phyloP scores from a whole-genome alignment of 371 early-diverging fungal species.

The Zychaea mexicana region DNA sequence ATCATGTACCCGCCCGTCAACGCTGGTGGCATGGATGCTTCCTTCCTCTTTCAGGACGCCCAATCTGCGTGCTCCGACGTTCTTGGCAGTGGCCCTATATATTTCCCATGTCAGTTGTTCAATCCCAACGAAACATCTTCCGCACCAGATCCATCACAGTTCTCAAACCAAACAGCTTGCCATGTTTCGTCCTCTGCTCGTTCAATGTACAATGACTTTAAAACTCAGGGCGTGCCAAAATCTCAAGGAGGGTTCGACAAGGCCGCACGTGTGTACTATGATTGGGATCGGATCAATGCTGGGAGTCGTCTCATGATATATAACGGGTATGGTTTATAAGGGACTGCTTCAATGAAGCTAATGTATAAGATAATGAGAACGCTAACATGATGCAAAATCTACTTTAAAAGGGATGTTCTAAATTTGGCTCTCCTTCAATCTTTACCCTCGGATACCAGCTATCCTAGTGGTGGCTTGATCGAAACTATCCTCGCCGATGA shows the following conservation, averaged over 20 bases:
- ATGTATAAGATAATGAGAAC: neutral
- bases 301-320: constrained; percentile 59
- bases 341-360: no score
- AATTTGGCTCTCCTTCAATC: constrained; percentile 38
- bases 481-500: constrained; percentile 20
- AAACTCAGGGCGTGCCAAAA: constrained; percentile 37
- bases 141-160: constrained; percentile 52
- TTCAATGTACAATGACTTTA: constrained; percentile 33
- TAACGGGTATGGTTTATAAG: constrained; percentile 66
- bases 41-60: constrained; percentile 53
- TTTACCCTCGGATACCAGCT: constrained; percentile 21
- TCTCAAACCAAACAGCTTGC: constrained; percentile 60
- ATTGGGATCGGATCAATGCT: constrained; percentile 64
- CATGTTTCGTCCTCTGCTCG: constrained; percentile 55
- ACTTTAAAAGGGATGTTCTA: constrained; percentile 41
- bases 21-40: constrained; percentile 67
- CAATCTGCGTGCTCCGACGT: constrained; percentile 61
- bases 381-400: no score
- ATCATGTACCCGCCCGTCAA: constrained; percentile 61
- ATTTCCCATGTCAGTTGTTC: constrained; percentile 73
- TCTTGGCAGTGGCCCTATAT: constrained; percentile 44
- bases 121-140: constrained; percentile 49
- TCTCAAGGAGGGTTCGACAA: constrained; percentile 31
- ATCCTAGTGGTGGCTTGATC: constrained; percentile 32
- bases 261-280: constrained; percentile 66